phyloP scores from a whole-genome alignment of 1,139 yeast species.

The Yamadazyma atmosphaerica region DNA sequence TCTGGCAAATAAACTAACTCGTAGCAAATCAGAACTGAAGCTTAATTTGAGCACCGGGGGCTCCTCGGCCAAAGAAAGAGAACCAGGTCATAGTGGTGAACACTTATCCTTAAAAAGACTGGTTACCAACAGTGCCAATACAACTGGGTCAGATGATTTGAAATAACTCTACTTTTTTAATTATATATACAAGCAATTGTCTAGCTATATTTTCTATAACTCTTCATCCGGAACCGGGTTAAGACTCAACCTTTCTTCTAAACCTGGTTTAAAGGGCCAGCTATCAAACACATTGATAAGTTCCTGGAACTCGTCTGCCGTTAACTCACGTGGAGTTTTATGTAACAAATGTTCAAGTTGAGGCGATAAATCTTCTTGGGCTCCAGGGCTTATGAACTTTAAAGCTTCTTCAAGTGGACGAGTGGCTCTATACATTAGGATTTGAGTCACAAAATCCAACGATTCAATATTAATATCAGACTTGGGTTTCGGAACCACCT shows the following conservation, averaged over 20 bases:
- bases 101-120: slow-evolving; percentile 5
- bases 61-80: too few species aligned
- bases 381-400: slow-evolving; percentile 77
- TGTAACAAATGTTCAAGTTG: slow-evolving; percentile 23
- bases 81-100: too few species aligned
- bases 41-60: not conserved
- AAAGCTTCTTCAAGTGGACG: slow-evolving; percentile 44
- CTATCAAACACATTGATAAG: slow-evolving; percentile 54
- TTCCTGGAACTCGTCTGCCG: slow-evolving; percentile 51
- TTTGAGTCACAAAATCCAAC: slow-evolving; percentile 68
- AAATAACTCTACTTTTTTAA: not conserved
- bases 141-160: not conserved
- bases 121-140: not conserved
- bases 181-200: slow-evolving; percentile 1
- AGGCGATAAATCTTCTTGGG: slow-evolving; percentile 55
- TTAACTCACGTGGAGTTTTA: slow-evolving; percentile 50
- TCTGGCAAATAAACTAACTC: not conserved
- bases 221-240: slow-evolving; percentile 11
- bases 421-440: slow-evolving; percentile 54
- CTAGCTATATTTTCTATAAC: too few species aligned
- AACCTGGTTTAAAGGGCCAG: slow-evolving; percentile 87
- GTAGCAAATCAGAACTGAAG: not conserved
- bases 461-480: slow-evolving; percentile 49
- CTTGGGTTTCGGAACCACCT: slow-evolving; percentile 52
- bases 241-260: slow-evolving; percentile 14